Conservation (phyloP, 495 filamentous ascomycete species). For the Aspergillus olivimuriae region DNA sequence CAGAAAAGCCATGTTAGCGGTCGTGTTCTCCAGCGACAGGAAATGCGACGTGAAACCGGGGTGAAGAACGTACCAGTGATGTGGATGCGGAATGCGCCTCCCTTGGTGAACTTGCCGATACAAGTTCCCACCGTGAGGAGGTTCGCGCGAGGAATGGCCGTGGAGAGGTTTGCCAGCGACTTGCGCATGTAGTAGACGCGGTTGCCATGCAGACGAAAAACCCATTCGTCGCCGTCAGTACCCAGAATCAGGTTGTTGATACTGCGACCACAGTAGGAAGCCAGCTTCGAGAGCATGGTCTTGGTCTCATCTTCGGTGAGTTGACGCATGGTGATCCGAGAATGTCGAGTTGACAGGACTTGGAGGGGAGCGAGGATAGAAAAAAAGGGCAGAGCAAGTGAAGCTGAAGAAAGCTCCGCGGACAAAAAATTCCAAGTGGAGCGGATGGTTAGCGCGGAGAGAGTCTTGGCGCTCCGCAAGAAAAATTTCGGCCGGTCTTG, state of each 20-base stretch:
- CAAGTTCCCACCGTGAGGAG: constrained; percentile 83
- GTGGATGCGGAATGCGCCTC: constrained; percentile 60
- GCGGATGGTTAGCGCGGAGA: constrained; percentile 10
- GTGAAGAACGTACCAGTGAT: constrained; percentile 22
- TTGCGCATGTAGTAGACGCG: constrained; percentile 88
- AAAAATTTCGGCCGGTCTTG: constrained; percentile 15
- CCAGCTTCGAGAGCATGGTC: constrained; percentile 75
- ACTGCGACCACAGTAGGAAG: constrained; percentile 72
- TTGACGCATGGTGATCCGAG: constrained; percentile 52
- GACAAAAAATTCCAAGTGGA: constrained; percentile 14
- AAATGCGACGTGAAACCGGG: too few relatives aligned
- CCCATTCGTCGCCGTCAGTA: constrained; percentile 64
- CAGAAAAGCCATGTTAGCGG: background rate
- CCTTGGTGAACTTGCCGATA: constrained; percentile 87
- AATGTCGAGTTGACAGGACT: too few relatives aligned
- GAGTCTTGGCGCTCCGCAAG: constrained; percentile 18
- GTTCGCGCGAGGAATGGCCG: constrained; percentile 67
- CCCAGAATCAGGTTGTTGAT: constrained; percentile 75
- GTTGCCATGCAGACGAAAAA: constrained; percentile 73
- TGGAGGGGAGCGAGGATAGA: too few relatives aligned
- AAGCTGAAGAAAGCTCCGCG: constrained; percentile 11
- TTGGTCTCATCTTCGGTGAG: constrained; percentile 69
- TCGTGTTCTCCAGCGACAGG: background rate
- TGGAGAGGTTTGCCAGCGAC: constrained; percentile 84
- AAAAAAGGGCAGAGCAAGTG: too few relatives aligned